Percentiles rank a stretch among this genome's conserved stretches.
Conservation (phyloP, 179 eudicot genomes). For the Actinidia polygama region DNA sequence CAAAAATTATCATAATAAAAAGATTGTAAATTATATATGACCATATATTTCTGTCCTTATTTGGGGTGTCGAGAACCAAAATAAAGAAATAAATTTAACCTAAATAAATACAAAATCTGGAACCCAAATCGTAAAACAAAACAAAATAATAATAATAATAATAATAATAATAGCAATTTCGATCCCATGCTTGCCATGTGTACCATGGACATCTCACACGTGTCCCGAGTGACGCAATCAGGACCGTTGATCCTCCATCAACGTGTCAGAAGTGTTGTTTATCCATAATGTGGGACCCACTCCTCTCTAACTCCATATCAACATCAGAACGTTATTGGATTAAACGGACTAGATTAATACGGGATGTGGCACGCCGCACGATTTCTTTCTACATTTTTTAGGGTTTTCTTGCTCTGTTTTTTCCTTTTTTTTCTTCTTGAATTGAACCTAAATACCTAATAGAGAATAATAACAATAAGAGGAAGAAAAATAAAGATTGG, state of each 20-base stretch:
- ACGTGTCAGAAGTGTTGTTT: neutral
- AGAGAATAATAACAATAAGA: neutral
- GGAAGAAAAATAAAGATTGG: neutral
- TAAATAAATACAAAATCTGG: conserved; percentile 2
- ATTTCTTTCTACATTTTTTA: neutral
- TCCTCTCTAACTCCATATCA: neutral
- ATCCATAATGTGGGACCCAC: conserved; percentile 1
- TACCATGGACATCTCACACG: neutral
- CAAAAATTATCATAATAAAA: too few relatives aligned
- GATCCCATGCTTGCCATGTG: neutral
- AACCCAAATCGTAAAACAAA: neutral
- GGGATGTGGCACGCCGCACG: neutral
- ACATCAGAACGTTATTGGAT: conserved; percentile 1
- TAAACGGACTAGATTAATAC: conserved; percentile 20
- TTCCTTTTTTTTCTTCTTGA: neutral
- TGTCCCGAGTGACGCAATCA: neutral
- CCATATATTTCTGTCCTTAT: too few relatives aligned
- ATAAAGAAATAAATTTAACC: neutral
- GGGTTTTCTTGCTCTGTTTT: neutral
- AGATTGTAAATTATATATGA: too few relatives aligned
- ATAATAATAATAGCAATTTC: neutral
- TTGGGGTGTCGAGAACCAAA: too few relatives aligned
- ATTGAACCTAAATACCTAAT: too few relatives aligned
- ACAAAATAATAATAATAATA: too few relatives aligned
- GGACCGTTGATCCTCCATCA: neutral